phyloP scores from a whole-genome alignment of 257 asterid genomes.

The Solanum boliviense region DNA sequence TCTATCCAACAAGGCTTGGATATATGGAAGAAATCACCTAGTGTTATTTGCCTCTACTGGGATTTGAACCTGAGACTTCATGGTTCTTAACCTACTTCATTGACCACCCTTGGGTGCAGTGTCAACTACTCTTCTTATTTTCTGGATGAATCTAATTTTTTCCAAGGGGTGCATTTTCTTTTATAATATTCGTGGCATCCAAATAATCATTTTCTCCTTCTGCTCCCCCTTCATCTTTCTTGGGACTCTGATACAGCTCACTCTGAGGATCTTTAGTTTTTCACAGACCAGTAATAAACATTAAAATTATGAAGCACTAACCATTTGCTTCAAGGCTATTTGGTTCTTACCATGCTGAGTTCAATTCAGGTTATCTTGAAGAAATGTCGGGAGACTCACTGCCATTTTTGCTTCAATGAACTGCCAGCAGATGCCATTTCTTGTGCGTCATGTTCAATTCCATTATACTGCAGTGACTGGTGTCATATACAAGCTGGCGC shows the following conservation, averaged over 20 bases:
- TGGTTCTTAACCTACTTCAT: neutral
- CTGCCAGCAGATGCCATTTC: constrained; percentile 68
- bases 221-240: neutral
- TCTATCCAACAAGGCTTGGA: neutral
- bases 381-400: constrained; percentile 75
- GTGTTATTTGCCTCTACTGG: neutral
- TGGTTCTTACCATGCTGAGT: constrained; percentile 13
- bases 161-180: neutral
- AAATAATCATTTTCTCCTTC: neutral
- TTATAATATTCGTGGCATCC: neutral
- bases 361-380: constrained; percentile 70
- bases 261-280: neutral
- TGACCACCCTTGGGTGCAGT: neutral
- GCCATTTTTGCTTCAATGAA: constrained; percentile 91
- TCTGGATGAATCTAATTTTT: neutral
- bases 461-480: constrained; percentile 64
- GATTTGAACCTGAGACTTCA: neutral
- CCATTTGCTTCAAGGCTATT: neutral
- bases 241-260: neutral
- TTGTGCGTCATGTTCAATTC: constrained; percentile 68
- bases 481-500: constrained; percentile 82
- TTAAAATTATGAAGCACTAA: neutral
- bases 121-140: neutral
- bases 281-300: neutral
- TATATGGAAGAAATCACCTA: neutral